phyloP scores from a whole-genome alignment of 257 asterid genomes.

The Marsdenia floribunda region DNA sequence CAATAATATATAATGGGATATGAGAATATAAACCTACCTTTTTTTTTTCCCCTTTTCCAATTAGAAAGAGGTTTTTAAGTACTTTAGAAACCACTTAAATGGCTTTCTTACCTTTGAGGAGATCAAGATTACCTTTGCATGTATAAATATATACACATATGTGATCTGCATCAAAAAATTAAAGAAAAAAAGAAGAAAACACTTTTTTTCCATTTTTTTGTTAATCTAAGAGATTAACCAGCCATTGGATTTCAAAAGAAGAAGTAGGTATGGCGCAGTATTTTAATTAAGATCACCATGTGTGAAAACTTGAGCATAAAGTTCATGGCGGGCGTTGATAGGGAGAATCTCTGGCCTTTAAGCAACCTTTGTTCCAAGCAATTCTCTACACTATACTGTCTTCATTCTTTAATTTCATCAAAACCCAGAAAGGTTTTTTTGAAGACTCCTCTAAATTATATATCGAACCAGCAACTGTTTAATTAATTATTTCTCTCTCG shows the following conservation, averaged over 20 bases:
- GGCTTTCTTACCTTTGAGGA: background rate
- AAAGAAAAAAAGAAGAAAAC: background rate
- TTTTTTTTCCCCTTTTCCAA: no score
- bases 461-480: no score
- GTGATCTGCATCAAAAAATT: no score
- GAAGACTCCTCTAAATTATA: background rate
- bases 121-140: conserved; percentile 5
- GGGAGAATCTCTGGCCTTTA: conserved; percentile 69
- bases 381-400: conserved; percentile 41
- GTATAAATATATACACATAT: background rate
- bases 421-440: background rate
- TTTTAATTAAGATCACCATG: conserved; percentile 2
- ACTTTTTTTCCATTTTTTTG: background rate
- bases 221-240: conserved; percentile 13
- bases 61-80: background rate
- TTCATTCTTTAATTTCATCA: conserved; percentile 10
- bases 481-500: no score
- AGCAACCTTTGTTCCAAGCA: conserved; percentile 95
- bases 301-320: conserved; percentile 30
- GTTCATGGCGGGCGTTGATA: conserved; percentile 12
- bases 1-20: background rate
- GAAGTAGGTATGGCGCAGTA: no score
- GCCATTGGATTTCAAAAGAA: conserved; percentile 3
- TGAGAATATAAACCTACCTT: background rate
- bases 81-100: conserved; percentile 9